Conservation (phyloP, 2,329 filamentous ascomycete species). For the Thielaviopsis populi region DNA sequence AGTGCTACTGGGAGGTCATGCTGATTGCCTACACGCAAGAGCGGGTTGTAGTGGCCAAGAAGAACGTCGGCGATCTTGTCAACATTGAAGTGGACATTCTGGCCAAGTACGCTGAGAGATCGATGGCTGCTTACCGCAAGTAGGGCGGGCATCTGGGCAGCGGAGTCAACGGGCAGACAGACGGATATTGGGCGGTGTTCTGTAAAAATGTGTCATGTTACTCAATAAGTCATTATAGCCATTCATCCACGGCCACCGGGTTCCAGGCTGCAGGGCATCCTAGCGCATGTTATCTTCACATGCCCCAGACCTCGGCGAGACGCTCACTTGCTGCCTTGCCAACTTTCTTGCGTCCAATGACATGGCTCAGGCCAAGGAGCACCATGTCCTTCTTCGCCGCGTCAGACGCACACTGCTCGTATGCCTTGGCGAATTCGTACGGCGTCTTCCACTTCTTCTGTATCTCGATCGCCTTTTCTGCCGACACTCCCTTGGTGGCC, state of each 20-base stretch:
- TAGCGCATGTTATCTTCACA: not conserved
- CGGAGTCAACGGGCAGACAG: not conserved
- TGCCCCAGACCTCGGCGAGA: constrained; percentile 58
- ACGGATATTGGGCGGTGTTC: not conserved
- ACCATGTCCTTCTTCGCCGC: constrained; percentile 47
- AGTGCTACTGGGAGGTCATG: constrained; percentile 91
- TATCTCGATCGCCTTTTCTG: constrained; percentile 66
- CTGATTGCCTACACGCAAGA: constrained; percentile 93
- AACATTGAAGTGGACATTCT: constrained; percentile 90
- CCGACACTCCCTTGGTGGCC: constrained; percentile 60
- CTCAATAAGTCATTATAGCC: not conserved
- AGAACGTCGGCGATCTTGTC: constrained; percentile 64
- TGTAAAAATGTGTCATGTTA: not conserved
- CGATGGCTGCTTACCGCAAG: constrained; percentile 52
- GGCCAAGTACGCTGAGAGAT: constrained; percentile 80
- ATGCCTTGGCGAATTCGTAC: constrained; percentile 54
- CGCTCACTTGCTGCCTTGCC: constrained; percentile 49
- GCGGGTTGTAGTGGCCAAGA: constrained; percentile 67
- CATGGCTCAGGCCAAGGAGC: constrained; percentile 36
- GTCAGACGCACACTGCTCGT: constrained; percentile 38
- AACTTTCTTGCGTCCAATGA: constrained; percentile 56
- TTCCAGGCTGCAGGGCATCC: too few species aligned
- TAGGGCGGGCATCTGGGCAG: not conserved
- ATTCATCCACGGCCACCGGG: not conserved
- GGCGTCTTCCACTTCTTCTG: constrained; percentile 68